Base-by-base conservation (phyloP, 805 yeast species). In the Cyberlindnera maritima region DNA sequence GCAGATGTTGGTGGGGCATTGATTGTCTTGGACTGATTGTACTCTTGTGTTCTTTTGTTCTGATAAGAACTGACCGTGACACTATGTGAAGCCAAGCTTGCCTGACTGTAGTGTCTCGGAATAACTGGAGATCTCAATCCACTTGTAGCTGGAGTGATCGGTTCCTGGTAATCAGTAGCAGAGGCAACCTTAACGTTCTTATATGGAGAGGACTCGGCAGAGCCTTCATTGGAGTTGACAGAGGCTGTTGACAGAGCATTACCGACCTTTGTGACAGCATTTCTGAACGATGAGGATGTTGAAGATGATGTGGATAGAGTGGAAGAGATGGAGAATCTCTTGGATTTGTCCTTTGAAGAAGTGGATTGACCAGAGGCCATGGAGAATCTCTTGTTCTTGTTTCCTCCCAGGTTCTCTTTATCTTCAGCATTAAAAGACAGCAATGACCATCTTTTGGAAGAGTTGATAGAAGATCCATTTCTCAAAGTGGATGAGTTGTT, bases 391-490 rank as follows among this genome's bases (percentile, higher is more conserved):
- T 59, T 59, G 13, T 36, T 38, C 36, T 43, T 49, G 25, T 21
- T 36, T 14, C 21, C 21, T 36, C 39, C 44, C 18, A 47, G 34
- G 32, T 48, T 55, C 21, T 56, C 59, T 40, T 56, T 56, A 28
- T 58, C 60, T 3, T 50, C 56, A 12, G 49, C 51, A 19, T 46
- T 53, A 35, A 60, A 59, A 2, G 62, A 57, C n/a, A 60, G 23
- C 17, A 60, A 25, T 3, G 64, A 60, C 63, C 63, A 60, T 58
- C 64, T 59, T 39, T 60, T 60, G 3, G 63, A 59, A 33, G 58
- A 55, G 34, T 43, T 51, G 15, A 55, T 1, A 2, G 62, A 58
- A 0, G 56, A 46, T 53, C 63, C 51, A 26, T 53, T 59, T 40
- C 57, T 56, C 18, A 56, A 31, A n/a, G 52, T 58, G 4, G 60